Evolutionary conservation across 495 filamentous ascomycete genomes (phyloP), one percentile per base, ranked within the genome.

Genomic region (Aspergillus panamensis): DNA sequence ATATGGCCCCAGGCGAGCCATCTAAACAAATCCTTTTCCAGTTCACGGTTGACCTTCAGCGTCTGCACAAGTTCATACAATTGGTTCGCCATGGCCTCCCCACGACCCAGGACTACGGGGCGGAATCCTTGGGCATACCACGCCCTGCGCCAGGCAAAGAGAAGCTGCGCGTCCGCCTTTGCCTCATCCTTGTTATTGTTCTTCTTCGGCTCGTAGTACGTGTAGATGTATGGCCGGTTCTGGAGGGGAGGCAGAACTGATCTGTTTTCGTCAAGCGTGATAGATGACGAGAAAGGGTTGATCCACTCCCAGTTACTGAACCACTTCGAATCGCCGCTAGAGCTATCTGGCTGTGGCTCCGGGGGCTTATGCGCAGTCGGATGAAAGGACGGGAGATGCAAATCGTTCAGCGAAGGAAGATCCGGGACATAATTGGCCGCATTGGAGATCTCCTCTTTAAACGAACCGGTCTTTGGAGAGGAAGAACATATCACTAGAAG

Each of bases 1-100:
- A 96, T 95, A 54, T 88, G 84, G 17, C 89, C 91, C 92, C 92
- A 98, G 3, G 94, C 94, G 54, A 96, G 73, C 92, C 91, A 97
- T 54, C 88, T 80, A 74, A 87, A 84, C 33, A 96, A 62, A 52
- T 96, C 91, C 16, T 74, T 77, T 67, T 90, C 85, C 52, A 95
- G 65, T 32, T 79, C 77, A 0, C 76, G 65, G 14, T 74, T 69
- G 29, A 85, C 63, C 40, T 83, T 69, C 51, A 85, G 62, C 32
- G 71, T 74, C 67, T 92, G 86, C 16, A 74, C 69, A 17, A 68
- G 51, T 64, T 88, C 80, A 66, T 93, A 96, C 9, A 90, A 66
- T 0, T 87, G 88, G 62, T 96, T 92, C 62, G 88, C 87, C 82
- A 88, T 88, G 9, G 92, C 92, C 66, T 97, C 94, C 10, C 82